Base-by-base conservation (phyloP, 768 basidiomycete genomes). In the Pleurotus tuoliensis region DNA sequence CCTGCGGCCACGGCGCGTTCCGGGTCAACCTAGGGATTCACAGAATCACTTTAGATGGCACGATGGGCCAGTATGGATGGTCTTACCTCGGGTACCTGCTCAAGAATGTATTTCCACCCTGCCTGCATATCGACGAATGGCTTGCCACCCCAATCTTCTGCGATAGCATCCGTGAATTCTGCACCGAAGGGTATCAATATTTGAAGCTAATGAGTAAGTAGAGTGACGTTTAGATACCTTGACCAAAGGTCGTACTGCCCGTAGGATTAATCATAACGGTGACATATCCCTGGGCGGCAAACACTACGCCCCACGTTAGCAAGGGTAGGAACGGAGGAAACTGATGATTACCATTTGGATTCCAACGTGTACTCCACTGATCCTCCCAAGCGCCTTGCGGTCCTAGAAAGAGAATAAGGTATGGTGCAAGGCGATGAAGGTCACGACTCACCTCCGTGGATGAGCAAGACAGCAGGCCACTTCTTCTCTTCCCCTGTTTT, bases 291-390 rank as follows among this genome's bases (percentile, higher is more conserved):
- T 92, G 90, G 63, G 86, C 83, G 9, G 92, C 83, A 62, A 92
- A 95, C 8, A 89, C 85, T 89, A 56, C 38, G 56, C 56, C 22
- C 25, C 20, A 39, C 13, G 49, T 6, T 48, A 38, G 27, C 24
- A 46, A 37, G 22, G 27, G 4, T 24, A 53, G 16, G 48, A 25
- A 15, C 1, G 7, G 9, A 16, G 30, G 5, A n/a, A 30, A 20
- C 15, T 15, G 15, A 4, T n/a, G 4, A 4, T 22, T 56, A 89
- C 89, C 77, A 63, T 93, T 91, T 0, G 87, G 90, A 71, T 97
- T 98, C 95, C 95, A 96, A 54, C 93, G 76, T 25, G 84, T 94
- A 2, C 85, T 88, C 95, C 95, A 98, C 44, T 83, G 78, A 65
- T 97, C 94, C 61, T 86, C 84, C 94, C 94, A 97, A 47, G 89